These are phyloP conservation scores for Apocynum venetum DNA, from an alignment of 257 asterid genomes.

Conservation along the genomic window DNA sequence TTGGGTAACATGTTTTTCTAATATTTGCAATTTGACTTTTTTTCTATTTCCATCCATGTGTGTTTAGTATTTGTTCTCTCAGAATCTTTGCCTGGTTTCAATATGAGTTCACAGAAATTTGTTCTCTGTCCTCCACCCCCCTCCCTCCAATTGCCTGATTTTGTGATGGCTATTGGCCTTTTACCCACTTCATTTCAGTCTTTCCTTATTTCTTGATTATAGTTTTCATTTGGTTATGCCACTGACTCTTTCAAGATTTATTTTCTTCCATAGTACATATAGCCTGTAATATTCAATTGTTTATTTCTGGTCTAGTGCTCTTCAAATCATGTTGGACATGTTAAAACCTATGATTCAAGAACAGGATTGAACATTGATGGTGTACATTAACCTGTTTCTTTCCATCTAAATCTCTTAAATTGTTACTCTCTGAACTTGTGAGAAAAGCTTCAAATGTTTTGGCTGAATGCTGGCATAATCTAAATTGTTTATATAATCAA, in stretches of 20 bases:
- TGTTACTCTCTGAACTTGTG: not conserved
- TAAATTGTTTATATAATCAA: not conserved
- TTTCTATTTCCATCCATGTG: not conserved
- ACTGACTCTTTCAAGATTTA: not conserved
- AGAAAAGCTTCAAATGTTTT: not conserved
- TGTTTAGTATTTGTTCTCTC: not conserved
- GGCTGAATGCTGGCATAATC: not conserved
- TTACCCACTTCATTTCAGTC: not conserved
- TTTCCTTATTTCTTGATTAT: not conserved
- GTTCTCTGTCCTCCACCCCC: not conserved
- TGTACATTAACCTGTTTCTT: not conserved
- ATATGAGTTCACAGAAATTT: not conserved
- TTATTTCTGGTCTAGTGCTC: not conserved
- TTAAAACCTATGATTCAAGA: not conserved
- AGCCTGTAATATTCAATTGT: not conserved
- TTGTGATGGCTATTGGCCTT: constrained; percentile 11
- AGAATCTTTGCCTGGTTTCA: not conserved
- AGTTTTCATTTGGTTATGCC: not conserved
- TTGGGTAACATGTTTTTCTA: constrained; percentile 53
- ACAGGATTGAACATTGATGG: not conserved
- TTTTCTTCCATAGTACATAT: not conserved
- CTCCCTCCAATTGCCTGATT: not conserved
- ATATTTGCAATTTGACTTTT: constrained; percentile 3
- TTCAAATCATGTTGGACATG: not conserved
- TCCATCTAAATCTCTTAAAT: not conserved